Evolutionary conservation across 805 yeast species (phyloP).

Genomic region (Kuraishia hungarica): DNA sequence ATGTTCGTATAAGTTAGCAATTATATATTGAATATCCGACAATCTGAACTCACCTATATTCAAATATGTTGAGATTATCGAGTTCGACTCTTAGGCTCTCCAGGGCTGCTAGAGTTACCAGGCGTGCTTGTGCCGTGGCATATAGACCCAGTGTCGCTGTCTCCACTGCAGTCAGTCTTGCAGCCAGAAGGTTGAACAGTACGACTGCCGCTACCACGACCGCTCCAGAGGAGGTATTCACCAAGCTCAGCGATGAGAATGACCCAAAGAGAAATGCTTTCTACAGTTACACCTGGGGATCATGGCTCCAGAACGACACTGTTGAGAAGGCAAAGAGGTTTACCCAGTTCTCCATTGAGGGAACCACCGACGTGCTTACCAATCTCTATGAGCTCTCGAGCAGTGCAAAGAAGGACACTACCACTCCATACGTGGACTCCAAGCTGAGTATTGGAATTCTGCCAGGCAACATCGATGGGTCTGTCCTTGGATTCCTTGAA

Average conservation of each 20-base stretch:
- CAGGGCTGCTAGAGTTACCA: background rate
- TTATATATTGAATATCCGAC: too few relatives aligned
- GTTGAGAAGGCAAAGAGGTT: conserved; percentile 66
- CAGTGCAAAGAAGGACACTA: conserved; percentile 10
- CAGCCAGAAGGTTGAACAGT: background rate
- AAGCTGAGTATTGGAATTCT: conserved; percentile 14
- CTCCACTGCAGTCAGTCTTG: background rate
- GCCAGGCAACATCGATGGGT: conserved; percentile 36
- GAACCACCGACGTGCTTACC: conserved; percentile 48
- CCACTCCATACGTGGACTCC: conserved; percentile 14
- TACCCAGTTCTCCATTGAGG: conserved; percentile 77
- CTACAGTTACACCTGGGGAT: conserved; percentile 90
- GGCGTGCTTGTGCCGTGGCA: background rate
- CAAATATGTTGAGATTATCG: background rate
- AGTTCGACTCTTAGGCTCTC: background rate
- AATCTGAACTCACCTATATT: background rate
- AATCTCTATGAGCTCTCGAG: conserved; percentile 30
- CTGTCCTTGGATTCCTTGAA: conserved; percentile 33
- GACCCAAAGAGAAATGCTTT: conserved; percentile 67
- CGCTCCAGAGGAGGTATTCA: conserved; percentile 18
- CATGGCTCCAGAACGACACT: conserved; percentile 81
- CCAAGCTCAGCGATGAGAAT: conserved; percentile 48
- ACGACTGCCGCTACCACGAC: background rate
- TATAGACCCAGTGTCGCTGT: background rate
- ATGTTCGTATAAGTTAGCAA: too few relatives aligned